Evolutionary conservation across 2,329 filamentous ascomycete species (phyloP).

Genomic region (Botrytis tulipae): DNA sequence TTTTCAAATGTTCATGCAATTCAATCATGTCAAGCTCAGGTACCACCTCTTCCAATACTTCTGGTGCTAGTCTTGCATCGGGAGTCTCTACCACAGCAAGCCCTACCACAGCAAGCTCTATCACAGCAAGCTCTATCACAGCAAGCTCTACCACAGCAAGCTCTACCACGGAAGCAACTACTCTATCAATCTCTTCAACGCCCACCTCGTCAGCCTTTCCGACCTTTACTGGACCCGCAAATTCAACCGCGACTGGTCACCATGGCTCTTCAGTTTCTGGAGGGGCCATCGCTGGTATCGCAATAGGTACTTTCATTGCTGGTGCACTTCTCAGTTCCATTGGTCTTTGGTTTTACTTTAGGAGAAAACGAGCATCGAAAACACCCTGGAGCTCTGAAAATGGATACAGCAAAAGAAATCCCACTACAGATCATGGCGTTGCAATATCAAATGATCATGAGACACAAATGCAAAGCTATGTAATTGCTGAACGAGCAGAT

Average conservation of each 20-base stretch:
- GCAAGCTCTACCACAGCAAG: too few species aligned
- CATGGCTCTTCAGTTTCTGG: not conserved
- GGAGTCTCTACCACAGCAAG: too few species aligned
- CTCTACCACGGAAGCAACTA: not conserved
- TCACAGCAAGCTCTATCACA: not conserved
- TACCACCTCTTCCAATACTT: not conserved
- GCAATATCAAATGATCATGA: not conserved
- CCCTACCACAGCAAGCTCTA: too few species aligned
- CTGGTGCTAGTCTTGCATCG: not conserved
- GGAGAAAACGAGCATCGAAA: not conserved
- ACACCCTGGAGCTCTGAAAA: not conserved
- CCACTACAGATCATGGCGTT: not conserved
- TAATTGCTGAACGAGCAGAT: slow-evolving; percentile 41
- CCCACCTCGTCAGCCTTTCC: not conserved
- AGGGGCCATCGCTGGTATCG: slow-evolving; percentile 40
- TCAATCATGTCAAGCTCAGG: not conserved
- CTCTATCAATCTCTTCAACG: not conserved
- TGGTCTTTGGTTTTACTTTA: not conserved
- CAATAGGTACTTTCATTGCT: slow-evolving; percentile 39
- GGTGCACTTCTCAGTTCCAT: slow-evolving; percentile 29
- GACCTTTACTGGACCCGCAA: not conserved
- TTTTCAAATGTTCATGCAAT: not conserved
- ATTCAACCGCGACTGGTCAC: not conserved
- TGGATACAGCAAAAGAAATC: not conserved
- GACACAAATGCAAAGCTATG: slow-evolving; percentile 32